Conservation (phyloP, 1,284 basidiomycete genomes). For the Boletus calvinii region DNA sequence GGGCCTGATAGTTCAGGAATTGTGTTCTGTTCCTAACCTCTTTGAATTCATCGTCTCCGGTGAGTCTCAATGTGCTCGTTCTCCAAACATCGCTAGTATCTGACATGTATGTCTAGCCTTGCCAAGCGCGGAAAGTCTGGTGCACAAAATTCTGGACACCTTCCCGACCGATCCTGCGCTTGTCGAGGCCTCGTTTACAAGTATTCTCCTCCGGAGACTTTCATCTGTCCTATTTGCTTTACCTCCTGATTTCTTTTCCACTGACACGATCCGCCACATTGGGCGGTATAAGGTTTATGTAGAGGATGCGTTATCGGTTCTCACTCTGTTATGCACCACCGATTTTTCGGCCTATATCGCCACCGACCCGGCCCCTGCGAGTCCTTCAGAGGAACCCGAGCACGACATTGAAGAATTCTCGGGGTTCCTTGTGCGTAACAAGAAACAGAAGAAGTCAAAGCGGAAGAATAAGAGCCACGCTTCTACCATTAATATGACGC, state of each 20-base stretch:
- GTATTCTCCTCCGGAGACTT: slow-evolving; percentile 19
- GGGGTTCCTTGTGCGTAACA: slow-evolving; percentile 5
- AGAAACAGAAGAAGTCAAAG: slow-evolving; percentile 22
- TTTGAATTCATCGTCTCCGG: slow-evolving; percentile 34
- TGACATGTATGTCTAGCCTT: slow-evolving; percentile 17
- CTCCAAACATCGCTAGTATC: background rate
- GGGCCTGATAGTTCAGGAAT: slow-evolving; percentile 32
- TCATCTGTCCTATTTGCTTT: slow-evolving; percentile 24
- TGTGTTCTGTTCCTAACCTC: slow-evolving; percentile 26
- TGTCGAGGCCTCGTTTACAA: slow-evolving; percentile 14
- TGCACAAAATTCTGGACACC: slow-evolving; percentile 18
- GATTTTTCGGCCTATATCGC: slow-evolving; percentile 11
- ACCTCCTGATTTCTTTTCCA: slow-evolving; percentile 16
- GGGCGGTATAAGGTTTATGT: slow-evolving; percentile 24
- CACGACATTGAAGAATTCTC: slow-evolving; percentile 6
- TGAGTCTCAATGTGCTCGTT: slow-evolving; percentile 6
- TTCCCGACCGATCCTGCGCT: slow-evolving; percentile 24
- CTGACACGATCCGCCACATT: slow-evolving; percentile 13
- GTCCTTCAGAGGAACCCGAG: background rate
- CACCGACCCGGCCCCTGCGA: background rate
- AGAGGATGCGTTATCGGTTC: slow-evolving; percentile 19
- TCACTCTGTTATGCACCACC: slow-evolving; percentile 15
- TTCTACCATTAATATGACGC: slow-evolving; percentile 23
- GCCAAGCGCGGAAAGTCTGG: slow-evolving; percentile 13
- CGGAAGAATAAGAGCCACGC: slow-evolving; percentile 9